Evolutionary conservation across 176 grass and related monocot genomes (phyloP).

Genomic region (Triticum turgidum): DNA sequence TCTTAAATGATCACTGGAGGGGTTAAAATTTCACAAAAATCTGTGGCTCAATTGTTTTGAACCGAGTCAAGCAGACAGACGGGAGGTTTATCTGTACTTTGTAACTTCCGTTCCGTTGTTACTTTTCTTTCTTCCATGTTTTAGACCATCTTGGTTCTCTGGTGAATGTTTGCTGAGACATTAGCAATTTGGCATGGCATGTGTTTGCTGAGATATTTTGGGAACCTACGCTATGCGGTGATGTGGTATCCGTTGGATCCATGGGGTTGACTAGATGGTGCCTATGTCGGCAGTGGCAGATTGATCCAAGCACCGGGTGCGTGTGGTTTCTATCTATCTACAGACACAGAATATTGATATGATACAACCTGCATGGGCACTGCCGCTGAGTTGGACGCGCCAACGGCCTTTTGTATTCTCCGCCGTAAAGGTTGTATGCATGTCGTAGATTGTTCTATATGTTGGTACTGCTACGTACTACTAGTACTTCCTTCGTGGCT

Average conservation of each 20-base stretch:
- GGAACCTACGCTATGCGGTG: not conserved
- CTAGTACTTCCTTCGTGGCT: conserved; percentile 19
- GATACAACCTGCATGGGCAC: not conserved
- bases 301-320: not conserved
- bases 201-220: not conserved
- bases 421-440: not conserved
- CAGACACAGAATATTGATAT: no score
- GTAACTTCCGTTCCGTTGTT: not conserved
- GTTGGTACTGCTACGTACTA: not conserved
- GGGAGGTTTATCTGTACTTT: conserved; percentile 1
- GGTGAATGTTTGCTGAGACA: not conserved
- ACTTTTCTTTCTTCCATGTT: not conserved
- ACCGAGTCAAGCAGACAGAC: not conserved
- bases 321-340: not conserved
- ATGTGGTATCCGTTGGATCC: not conserved
- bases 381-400: not conserved
- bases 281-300: not conserved
- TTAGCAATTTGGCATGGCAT: not conserved
- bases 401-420: not conserved
- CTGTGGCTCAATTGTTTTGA: conserved; percentile 27
- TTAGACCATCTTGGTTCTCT: not conserved
- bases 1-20: not conserved
- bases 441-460: not conserved
- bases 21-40: not conserved
- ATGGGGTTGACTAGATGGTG: not conserved